Evolutionary conservation across 768 basidiomycete genomes (phyloP).

Genomic region (Pleurotus eryngii): DNA sequence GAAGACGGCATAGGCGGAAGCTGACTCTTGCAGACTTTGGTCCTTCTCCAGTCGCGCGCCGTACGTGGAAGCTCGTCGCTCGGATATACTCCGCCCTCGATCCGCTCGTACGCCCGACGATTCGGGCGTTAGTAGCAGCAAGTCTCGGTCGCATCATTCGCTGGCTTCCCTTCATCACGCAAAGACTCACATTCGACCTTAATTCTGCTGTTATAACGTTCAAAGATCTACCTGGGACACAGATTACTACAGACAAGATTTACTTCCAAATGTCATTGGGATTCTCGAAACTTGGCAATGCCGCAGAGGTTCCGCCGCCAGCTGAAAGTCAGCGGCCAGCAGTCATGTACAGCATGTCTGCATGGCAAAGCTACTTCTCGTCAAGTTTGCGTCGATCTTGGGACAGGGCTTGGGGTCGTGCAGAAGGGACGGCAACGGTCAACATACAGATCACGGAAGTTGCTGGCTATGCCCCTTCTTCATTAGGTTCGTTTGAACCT

Average conservation of each 20-base stretch:
- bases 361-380: constrained; percentile 62
- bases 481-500: constrained; percentile 7
- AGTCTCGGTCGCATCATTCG: constrained; percentile 57
- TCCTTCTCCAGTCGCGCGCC: constrained; percentile 40
- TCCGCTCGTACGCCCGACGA: constrained; percentile 58
- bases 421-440: constrained; percentile 53
- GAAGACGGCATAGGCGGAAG: constrained; percentile 34
- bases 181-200: constrained; percentile 66
- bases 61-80: constrained; percentile 35
- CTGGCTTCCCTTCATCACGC: constrained; percentile 65
- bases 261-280: constrained; percentile 51
- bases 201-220: constrained; percentile 52
- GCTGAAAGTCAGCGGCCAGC: constrained; percentile 19
- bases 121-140: constrained; percentile 53
- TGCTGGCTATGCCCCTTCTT: constrained; percentile 24
- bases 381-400: constrained; percentile 62
- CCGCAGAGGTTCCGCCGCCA: constrained; percentile 16
- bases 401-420: constrained; percentile 66
- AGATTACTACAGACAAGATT: constrained; percentile 47
- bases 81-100: constrained; percentile 46
- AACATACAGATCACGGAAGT: constrained; percentile 47
- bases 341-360: constrained; percentile 46
- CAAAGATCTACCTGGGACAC: constrained; percentile 46
- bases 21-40: constrained; percentile 47
- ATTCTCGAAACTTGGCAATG: constrained; percentile 48